Conservation (phyloP, 2,329 filamentous ascomycete species). For the Monilinia fructicola region DNA sequence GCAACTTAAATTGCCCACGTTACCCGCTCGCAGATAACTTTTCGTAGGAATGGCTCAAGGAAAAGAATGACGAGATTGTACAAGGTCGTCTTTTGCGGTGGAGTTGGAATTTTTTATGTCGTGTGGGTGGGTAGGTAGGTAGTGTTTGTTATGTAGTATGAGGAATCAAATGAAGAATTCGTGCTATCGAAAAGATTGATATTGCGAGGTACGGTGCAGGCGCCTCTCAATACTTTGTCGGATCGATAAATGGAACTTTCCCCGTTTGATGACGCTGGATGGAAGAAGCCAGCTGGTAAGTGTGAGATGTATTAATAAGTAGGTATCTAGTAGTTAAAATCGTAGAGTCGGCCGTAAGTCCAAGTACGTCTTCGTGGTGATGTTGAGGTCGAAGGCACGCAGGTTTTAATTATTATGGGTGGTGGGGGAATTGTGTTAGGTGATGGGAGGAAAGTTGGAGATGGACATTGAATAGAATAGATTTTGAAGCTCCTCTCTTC, state of each 20-base stretch:
- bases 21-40: slow-evolving; percentile 24
- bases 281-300: slow-evolving; percentile 30
- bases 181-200: slow-evolving; percentile 32
- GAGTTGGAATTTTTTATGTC: background rate
- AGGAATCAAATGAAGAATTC: slow-evolving; percentile 22
- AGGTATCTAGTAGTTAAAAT: too few species aligned
- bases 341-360: too few species aligned
- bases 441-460: background rate
- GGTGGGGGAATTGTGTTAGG: slow-evolving; percentile 14
- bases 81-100: slow-evolving; percentile 21
- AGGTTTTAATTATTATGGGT: slow-evolving; percentile 18
- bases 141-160: background rate
- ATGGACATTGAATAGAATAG: background rate
- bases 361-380: background rate
- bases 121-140: too few species aligned
- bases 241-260: slow-evolving; percentile 11
- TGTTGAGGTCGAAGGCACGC: background rate
- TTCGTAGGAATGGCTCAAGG: background rate
- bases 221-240: slow-evolving; percentile 35
- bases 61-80: slow-evolving; percentile 19
- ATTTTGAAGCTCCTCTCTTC: background rate
- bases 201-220: slow-evolving; percentile 41
- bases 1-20: slow-evolving; percentile 18
- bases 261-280: slow-evolving; percentile 25
- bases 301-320: slow-evolving; percentile 19